Conservation (phyloP, 768 basidiomycete species). For the Mycena floridula region DNA sequence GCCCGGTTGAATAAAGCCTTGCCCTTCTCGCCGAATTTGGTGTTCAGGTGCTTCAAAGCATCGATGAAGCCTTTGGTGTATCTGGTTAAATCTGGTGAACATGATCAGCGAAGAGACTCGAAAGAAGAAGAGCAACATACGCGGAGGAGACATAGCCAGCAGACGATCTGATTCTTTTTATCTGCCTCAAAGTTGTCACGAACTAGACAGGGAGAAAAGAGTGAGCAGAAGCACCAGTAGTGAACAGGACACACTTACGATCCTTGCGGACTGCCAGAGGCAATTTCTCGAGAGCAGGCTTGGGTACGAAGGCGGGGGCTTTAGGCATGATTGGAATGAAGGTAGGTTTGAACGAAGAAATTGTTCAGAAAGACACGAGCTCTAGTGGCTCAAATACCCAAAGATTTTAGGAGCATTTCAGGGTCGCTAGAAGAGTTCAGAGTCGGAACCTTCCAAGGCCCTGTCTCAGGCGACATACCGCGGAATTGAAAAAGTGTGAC, state of each 20-base stretch:
- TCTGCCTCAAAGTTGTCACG: conserved; percentile 32
- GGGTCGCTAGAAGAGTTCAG: too few species aligned
- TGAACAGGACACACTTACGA: conserved; percentile 15
- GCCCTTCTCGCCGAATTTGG: conserved; percentile 28
- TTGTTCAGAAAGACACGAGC: neutral
- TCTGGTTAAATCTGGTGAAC: conserved; percentile 10
- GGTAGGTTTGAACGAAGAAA: neutral
- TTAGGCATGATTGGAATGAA: conserved; percentile 9
- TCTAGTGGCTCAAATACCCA: too few species aligned
- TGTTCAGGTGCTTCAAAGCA: conserved; percentile 13
- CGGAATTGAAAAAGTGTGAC: too few species aligned
- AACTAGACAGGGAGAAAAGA: conserved; percentile 15
- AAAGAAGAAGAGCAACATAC: neutral
- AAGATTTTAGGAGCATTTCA: too few species aligned
- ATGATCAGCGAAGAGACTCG: neutral
- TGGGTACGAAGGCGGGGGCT: conserved; percentile 20
- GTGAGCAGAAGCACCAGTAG: neutral
- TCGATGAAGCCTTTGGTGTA: conserved; percentile 31
- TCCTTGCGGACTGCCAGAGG: conserved; percentile 31
- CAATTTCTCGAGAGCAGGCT: conserved; percentile 28
- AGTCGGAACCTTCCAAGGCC: too few species aligned
- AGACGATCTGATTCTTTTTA: conserved; percentile 27
- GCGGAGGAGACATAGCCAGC: conserved; percentile 21
- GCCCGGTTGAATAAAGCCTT: conserved; percentile 32
- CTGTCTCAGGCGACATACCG: too few species aligned